These are phyloP conservation scores for Ostreobium quekettii DNA, from an alignment of 139 green algal genomes.

Conservation along the genomic window DNA sequence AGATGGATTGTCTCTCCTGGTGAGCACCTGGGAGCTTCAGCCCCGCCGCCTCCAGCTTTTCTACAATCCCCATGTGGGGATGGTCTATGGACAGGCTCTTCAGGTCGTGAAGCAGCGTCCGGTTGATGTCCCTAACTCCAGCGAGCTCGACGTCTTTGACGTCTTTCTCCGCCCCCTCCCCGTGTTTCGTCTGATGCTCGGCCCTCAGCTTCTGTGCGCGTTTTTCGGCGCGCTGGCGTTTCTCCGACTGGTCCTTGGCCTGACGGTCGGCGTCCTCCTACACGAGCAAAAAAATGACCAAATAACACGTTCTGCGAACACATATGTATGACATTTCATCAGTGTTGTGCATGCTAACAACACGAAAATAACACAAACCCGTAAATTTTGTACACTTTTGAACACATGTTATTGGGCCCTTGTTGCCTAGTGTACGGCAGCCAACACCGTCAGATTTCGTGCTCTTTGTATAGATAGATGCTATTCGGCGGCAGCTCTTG, in stretches of 20 bases:
- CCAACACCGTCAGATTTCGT: no score
- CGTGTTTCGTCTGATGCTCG: not conserved
- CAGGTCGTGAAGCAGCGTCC: not conserved
- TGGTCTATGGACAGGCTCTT: not conserved
- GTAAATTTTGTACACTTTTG: no score
- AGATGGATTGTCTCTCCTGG: no score
- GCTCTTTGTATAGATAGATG: no score
- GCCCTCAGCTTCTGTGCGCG: slow-evolving; percentile 26
- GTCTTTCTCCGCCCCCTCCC: slow-evolving; percentile 6
- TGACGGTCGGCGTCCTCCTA: slow-evolving; percentile 33
- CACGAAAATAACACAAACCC: no score
- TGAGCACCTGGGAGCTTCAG: slow-evolving; percentile 36
- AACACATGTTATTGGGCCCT: no score
- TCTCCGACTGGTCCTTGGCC: slow-evolving; percentile 42
- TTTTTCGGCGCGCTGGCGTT: slow-evolving; percentile 35
- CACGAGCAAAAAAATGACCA: not conserved
- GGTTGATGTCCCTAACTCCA: not conserved
- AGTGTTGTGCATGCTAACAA: no score
- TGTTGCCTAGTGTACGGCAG: not conserved
- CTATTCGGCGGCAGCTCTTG: no score
- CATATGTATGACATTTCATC: not conserved
- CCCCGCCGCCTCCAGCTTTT: slow-evolving; percentile 28
- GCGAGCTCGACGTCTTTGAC: not conserved
- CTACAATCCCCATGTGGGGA: slow-evolving; percentile 21
- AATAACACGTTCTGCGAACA: no score